A percentile compares a stretch with the other conserved stretches of the same genome.
Conservation (phyloP, 495 filamentous ascomycete species). For the Xylaria telfairii region DNA sequence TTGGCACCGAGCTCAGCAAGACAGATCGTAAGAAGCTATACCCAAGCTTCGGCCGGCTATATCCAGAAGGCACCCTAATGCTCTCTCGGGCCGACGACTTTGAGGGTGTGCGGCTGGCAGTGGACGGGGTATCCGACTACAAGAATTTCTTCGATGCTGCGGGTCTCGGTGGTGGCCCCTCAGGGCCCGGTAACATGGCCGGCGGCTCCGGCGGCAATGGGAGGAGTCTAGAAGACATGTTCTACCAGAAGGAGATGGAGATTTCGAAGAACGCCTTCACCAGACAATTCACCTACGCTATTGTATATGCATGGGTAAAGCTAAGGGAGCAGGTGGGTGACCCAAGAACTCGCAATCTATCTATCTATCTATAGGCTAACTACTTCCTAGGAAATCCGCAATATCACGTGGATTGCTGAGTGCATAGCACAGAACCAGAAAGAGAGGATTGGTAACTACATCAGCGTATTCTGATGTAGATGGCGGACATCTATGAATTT, state of each 20-base stretch:
- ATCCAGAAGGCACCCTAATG: conserved; percentile 94
- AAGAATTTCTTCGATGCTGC: conserved; percentile 93
- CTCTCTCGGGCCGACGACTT: conserved; percentile 94
- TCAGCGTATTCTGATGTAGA: conserved; percentile 79
- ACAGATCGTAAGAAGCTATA: conserved; percentile 94
- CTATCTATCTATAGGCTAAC: conserved; percentile 17
- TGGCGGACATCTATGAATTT: conserved; percentile 1
- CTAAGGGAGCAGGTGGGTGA: conserved; percentile 88
- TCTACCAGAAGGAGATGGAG: conserved; percentile 99
- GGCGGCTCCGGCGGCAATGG: conserved; percentile 77
- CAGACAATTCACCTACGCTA: conserved; percentile 90
- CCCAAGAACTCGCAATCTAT: neutral
- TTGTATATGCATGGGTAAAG: conserved; percentile 98
- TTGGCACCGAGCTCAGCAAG: conserved; percentile 96
- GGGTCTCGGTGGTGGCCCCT: conserved; percentile 75
- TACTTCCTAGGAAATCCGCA: conserved; percentile 86
- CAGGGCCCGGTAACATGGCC: conserved; percentile 81
- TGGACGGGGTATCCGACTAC: conserved; percentile 90
- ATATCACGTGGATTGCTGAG: conserved; percentile 99
- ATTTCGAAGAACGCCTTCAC: conserved; percentile 94
- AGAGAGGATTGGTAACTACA: conserved; percentile 97
- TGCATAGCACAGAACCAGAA: conserved; percentile 99
- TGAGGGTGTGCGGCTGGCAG: conserved; percentile 89
- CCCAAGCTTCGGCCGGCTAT: conserved; percentile 85
- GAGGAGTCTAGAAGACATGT: conserved; percentile 94